phyloP scores from a whole-genome alignment of 139 green algal genomes.

The Tetradesmus lagerheimii region DNA sequence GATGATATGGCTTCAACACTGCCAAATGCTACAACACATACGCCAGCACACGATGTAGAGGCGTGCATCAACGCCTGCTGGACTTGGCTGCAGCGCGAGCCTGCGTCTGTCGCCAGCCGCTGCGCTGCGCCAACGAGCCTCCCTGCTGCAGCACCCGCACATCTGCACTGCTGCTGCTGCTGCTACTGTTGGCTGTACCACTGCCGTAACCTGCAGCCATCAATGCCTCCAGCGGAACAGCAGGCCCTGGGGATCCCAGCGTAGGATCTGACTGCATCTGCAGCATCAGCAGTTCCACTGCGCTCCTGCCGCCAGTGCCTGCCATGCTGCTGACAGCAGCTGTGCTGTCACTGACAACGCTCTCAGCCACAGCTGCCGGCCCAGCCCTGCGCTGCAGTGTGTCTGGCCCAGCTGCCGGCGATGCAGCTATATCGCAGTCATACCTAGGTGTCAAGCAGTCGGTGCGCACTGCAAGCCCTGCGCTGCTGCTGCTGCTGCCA shows the following conservation, averaged over 20 bases:
- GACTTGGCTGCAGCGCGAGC: background rate
- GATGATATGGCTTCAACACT: background rate
- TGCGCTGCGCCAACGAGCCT: background rate
- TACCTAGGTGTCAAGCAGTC: background rate
- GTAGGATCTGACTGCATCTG: background rate
- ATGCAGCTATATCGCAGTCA: background rate
- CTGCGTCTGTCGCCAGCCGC: background rate
- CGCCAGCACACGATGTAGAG: background rate
- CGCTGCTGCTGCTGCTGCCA: background rate
- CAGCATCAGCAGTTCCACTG: background rate
- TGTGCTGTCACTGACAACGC: background rate
- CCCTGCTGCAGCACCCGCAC: background rate
- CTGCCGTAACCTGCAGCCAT: background rate
- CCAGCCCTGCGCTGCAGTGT: slow-evolving; percentile 1
- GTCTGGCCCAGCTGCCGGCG: background rate
- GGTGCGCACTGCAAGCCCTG: background rate
- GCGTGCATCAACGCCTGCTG: background rate
- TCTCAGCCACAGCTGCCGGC: slow-evolving; percentile 3
- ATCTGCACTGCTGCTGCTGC: background rate
- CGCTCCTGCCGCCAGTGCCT: background rate
- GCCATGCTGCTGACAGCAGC: slow-evolving; percentile 1
- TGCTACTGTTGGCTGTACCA: background rate
- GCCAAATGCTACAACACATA: too few species aligned
- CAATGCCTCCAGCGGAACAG: background rate
- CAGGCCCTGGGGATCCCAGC: background rate